A percentile compares a stretch with the other conserved stretches of the same genome.
These are phyloP conservation scores for Metschnikowia borealis DNA, from an alignment of 805 yeast species.

Conservation along the genomic window DNA sequence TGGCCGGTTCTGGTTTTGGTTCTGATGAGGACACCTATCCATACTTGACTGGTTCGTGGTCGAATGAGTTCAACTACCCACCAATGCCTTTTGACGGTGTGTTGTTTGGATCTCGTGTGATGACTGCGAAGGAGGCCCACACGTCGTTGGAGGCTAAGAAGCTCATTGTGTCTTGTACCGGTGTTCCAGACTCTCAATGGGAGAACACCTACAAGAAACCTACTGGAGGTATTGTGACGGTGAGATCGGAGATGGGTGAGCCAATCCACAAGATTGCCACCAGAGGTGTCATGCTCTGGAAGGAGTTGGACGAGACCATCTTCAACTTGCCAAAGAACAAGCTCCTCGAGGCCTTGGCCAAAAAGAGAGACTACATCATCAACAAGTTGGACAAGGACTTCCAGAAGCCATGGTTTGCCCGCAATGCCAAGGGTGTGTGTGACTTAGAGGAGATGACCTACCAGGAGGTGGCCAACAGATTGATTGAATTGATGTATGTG, in stretches of 20 bases:
- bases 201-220: conserved; percentile 91
- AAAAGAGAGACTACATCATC: conserved; percentile 85
- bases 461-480: conserved; percentile 80
- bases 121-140: conserved; percentile 95
- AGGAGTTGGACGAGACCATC: conserved; percentile 91
- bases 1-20: conserved; percentile 99
- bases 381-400: conserved; percentile 83
- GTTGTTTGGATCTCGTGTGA: conserved; percentile 91
- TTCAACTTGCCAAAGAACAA: conserved; percentile 89
- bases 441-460: conserved; percentile 96
- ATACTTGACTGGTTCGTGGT: conserved; percentile 96
- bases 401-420: conserved; percentile 98
- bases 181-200: conserved; percentile 88
- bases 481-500: conserved; percentile 85
- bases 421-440: conserved; percentile 70
- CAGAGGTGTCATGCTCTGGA: conserved; percentile 96
- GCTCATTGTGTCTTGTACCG: conserved; percentile 85
- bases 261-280: conserved; percentile 99
- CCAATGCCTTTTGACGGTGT: conserved; percentile 99
- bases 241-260: conserved; percentile 98
- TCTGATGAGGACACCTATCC: conserved; percentile 96
- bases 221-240: conserved; percentile 96
- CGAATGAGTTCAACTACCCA: conserved; percentile 81
- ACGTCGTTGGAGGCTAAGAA: conserved; percentile 92
- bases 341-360: conserved; percentile 70